phyloP scores from a whole-genome alignment of 2,329 filamentous ascomycete species.

The Neocatenulostroma microsporum region DNA sequence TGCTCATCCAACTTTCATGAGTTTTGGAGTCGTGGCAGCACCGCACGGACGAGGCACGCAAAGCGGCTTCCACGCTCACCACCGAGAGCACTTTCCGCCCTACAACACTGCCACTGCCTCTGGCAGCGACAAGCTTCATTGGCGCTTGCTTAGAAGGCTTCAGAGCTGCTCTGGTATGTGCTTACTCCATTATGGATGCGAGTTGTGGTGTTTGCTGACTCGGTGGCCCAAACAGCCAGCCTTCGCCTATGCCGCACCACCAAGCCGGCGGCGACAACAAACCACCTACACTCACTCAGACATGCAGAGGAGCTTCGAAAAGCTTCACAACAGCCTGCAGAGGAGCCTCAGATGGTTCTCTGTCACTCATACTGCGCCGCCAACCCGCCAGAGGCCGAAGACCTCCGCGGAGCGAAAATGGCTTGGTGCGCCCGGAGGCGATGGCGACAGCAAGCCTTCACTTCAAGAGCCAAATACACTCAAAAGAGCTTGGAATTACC shows the following conservation, averaged over 20 bases:
- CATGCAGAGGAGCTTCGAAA: neutral
- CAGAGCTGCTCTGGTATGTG: constrained; percentile 1
- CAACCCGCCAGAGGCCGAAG: neutral
- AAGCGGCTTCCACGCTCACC: neutral
- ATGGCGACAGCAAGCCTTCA: neutral
- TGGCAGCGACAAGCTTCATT: neutral
- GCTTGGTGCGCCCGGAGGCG: too few relatives aligned
- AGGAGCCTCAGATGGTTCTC: neutral
- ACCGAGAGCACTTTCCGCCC: neutral
- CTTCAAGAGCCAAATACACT: neutral
- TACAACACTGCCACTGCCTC: neutral
- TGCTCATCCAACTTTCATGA: neutral
- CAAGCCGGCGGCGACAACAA: neutral
- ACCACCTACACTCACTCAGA: neutral
- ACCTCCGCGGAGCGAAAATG: neutral
- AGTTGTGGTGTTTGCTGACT: neutral
- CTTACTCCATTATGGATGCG: neutral
- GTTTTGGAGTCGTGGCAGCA: neutral
- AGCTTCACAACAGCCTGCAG: neutral
- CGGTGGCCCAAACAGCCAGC: neutral
- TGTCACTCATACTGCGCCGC: neutral
- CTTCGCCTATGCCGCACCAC: neutral
- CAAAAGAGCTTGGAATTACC: neutral
- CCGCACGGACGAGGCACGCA: neutral
- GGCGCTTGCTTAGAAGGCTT: constrained; percentile 1